Evolutionary conservation across 768 basidiomycete genomes (phyloP).

Genomic region (Podaxis sp.): DNA sequence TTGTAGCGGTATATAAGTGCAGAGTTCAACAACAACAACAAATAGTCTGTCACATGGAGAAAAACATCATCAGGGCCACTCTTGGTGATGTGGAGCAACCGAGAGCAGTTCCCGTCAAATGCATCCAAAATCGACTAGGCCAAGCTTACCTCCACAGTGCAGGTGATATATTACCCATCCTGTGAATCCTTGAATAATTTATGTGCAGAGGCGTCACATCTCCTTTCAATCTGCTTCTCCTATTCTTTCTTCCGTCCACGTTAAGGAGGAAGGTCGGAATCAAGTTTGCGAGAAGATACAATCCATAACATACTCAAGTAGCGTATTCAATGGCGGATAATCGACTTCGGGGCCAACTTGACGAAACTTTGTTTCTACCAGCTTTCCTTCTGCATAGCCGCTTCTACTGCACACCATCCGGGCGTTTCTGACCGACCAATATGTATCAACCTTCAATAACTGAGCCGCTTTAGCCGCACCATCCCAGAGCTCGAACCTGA

Average conservation of each 20-base stretch:
- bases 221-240: constrained; percentile 24
- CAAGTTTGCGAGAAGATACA: not conserved
- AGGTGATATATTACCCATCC: constrained; percentile 43
- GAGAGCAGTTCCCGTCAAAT: not conserved
- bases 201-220: constrained; percentile 33
- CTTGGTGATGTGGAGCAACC: constrained; percentile 44
- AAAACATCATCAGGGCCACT: constrained; percentile 26
- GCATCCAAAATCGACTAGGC: not conserved
- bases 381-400: too few species aligned
- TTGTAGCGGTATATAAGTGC: too few species aligned
- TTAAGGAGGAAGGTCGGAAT: not conserved
- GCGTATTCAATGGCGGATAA: too few species aligned
- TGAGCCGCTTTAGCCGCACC: constrained; percentile 35
- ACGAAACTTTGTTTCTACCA: constrained; percentile 40
- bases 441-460: constrained; percentile 43
- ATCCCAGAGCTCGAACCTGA: constrained; percentile 63
- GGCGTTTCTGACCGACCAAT: constrained; percentile 50
- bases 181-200: constrained; percentile 43
- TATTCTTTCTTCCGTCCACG: constrained; percentile 25
- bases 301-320: constrained; percentile 41
- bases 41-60: constrained; percentile 68
- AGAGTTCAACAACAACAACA: too few species aligned
- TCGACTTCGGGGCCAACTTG: constrained; percentile 44
- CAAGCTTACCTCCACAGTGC: constrained; percentile 50
- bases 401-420: constrained; percentile 34